Evolutionary conservation across 2,329 filamentous ascomycete genomes (phyloP), one percentile per base, ranked within the genome.

Genomic region (Colletotrichum noveboracense): DNA sequence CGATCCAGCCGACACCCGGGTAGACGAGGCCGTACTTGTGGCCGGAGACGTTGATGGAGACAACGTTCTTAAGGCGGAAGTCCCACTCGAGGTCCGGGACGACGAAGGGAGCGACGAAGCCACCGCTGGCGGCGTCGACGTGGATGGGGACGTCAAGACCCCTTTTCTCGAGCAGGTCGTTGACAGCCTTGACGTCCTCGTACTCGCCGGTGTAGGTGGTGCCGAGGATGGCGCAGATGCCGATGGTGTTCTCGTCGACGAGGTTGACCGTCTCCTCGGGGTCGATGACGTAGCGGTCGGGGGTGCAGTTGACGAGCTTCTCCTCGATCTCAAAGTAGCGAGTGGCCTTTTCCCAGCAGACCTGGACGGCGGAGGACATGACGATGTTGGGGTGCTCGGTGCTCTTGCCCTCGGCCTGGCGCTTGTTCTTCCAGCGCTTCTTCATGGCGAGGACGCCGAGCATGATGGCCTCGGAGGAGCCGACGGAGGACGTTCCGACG

Each of bases 191-290:
- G 82, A 96, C 93, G 80, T 98, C 96, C 86, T 98, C 96, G 81
- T 98, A 98, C 87, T 98, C 94, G 77, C 96, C 96, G 0, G 96
- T 98, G 85, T 98, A 98, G 0, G 96, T 98, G 4, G 95, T 97
- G 10, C 96, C 96, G 4, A 98, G 86, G 79, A 98, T 98, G 73
- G 92, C 91, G 82, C 96, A 98, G 80, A 98, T 98, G 76, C 96
- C 96, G 81, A 98, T 98, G 13, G 92, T 94, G 82, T 93, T 93
- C 83, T 93, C 92, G 79, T 93, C 91, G 10, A 93, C 87, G 24
- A 93, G 84, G 32, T 87, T 82, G 7, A 93, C 91, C 3, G 91
- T 89, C 85, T 93, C 85, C 77, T 89, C 85, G 1, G 92, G 92
- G 79, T 93, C 92, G 76, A 94, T 91, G 68, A 93, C 91, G 79